phyloP scores from a whole-genome alignment of 139 green algal genomes.

The Picochlorum sp. region DNA sequence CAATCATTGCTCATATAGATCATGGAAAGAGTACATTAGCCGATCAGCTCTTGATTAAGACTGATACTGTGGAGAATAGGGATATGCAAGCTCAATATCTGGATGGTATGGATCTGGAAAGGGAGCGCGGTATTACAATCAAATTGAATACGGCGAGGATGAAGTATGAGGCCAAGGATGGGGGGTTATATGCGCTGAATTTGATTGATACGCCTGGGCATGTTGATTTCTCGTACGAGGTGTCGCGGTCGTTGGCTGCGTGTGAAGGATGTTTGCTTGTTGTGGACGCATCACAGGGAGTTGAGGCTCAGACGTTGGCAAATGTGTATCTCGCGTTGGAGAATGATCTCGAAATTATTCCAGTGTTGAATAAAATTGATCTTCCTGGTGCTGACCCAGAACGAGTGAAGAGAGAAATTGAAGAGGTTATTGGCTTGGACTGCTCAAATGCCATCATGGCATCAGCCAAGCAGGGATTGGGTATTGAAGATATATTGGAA shows the following conservation, averaged over 20 bases:
- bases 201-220: slow-evolving; percentile 89
- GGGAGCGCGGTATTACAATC: slow-evolving; percentile 83
- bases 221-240: slow-evolving; percentile 82
- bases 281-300: slow-evolving; percentile 91
- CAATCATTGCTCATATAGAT: slow-evolving; percentile 82
- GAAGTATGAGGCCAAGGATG: slow-evolving; percentile 65
- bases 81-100: slow-evolving; percentile 88
- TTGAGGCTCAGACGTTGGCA: slow-evolving; percentile 96
- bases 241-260: slow-evolving; percentile 85
- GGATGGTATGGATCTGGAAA: slow-evolving; percentile 79
- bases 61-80: slow-evolving; percentile 64
- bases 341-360: slow-evolving; percentile 94
- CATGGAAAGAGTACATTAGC: slow-evolving; percentile 79
- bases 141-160: slow-evolving; percentile 94
- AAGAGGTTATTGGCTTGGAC: slow-evolving; percentile 94
- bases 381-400: slow-evolving; percentile 88
- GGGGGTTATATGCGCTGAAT: slow-evolving; percentile 67
- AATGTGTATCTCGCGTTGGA: slow-evolving; percentile 98
- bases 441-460: slow-evolving; percentile 59
- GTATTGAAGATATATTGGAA: slow-evolving; percentile 88
- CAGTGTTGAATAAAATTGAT: slow-evolving; percentile 98
- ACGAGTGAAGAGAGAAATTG: slow-evolving; percentile 84
- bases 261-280: slow-evolving; percentile 96
- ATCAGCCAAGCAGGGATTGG: slow-evolving; percentile 71
- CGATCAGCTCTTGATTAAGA: slow-evolving; percentile 72